These are phyloP conservation scores for Trichoderma erinaceum DNA, from an alignment of 495 filamentous ascomycete genomes.

Conservation along the genomic window DNA sequence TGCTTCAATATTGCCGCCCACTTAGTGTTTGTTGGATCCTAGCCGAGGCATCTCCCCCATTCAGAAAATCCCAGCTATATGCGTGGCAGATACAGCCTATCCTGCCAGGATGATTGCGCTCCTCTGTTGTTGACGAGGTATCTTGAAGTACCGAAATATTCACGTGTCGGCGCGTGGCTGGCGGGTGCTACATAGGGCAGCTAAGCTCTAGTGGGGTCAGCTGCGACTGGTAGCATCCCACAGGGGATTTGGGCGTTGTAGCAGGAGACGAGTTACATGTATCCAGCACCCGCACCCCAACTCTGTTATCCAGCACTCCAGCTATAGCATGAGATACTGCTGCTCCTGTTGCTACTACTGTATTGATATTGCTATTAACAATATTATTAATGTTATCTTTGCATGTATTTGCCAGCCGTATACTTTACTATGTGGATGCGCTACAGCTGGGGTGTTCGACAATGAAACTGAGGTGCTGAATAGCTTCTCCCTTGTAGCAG, in stretches of 20 bases:
- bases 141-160: neutral
- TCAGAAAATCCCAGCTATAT: neutral
- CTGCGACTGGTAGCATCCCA: neutral
- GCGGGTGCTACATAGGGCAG: neutral
- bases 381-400: too few relatives aligned
- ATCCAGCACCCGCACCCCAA: too few relatives aligned
- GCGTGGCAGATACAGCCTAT: neutral
- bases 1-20: neutral
- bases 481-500: too few relatives aligned
- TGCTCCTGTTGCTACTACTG: too few relatives aligned
- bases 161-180: conserved; percentile 11
- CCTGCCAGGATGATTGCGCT: neutral
- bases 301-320: too few relatives aligned
- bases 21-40: neutral
- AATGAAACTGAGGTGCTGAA: too few relatives aligned
- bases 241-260: neutral
- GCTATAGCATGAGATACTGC: too few relatives aligned
- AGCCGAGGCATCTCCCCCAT: neutral
- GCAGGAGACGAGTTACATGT: too few relatives aligned
- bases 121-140: neutral
- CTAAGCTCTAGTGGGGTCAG: conserved; percentile 4
- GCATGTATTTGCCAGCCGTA: too few relatives aligned
- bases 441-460: too few relatives aligned
- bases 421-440: too few relatives aligned
- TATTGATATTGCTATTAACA: too few relatives aligned